Base-by-base conservation (phyloP, 2,329 filamentous ascomycete species). In the Colletotrichum coccodes region DNA sequence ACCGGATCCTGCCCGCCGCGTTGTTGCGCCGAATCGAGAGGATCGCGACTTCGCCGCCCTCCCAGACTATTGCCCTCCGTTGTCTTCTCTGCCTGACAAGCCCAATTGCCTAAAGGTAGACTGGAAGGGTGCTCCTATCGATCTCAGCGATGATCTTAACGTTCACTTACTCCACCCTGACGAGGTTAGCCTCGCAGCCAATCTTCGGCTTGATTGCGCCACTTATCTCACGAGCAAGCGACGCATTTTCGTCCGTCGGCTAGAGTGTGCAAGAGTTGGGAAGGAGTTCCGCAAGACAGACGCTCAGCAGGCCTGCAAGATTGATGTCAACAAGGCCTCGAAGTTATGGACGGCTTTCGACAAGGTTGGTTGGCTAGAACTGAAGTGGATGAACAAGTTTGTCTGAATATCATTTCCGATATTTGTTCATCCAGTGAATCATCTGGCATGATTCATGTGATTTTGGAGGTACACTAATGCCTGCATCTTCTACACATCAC, bases 301-400 rank as follows among this genome's bases (percentile, higher is more conserved):
- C 77, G 94, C 94, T 6, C 95, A 98, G 79, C 93, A 97, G 79
- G 94, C 94, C n/a, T 97, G 94, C 87, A 97, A 97, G 84, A 97
- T 98, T 72, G 95, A 98, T 75, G 95, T 98, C 78, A 98, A 98
- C 85, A 98, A 98, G 84, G 94, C 95, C 3, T 97, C 94, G 72
- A 95, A 95, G 79, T 85, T 98, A 53, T 97, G 94, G 93, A 91
- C 90, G 42, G 94, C 94, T 6, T 98, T 94, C 77, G 93, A 97
- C 57, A 91, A 90, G 74, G 93, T 96, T 42, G 92, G 92, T 73
- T 97, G 94, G 94, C 90, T 97, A 71, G 85, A 92, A 6, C 77
- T 82, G 18, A 72, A 78, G 4, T 86, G 83, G 82, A 80, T 88
- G 70, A 74, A 71, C 18, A 70, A 69, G 14, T 81, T 76, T 68